Base-by-base conservation (phyloP, 306 rosid genomes). In the Medicago ruthenica region DNA sequence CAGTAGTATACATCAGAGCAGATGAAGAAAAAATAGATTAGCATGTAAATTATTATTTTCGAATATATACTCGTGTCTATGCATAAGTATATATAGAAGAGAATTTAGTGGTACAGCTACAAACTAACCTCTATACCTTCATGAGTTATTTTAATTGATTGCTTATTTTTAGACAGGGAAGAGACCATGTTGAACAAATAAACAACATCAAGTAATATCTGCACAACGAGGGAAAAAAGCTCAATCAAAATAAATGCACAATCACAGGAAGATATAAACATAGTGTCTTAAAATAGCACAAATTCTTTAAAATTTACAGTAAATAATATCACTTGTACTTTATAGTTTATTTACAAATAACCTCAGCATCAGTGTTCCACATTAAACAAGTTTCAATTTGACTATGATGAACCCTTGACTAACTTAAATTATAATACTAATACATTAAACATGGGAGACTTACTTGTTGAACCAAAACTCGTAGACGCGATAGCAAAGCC, bases 391-490 rank as follows among this genome's bases (percentile, higher is more conserved):
- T 55, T 69, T 15, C 31, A 64, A 47, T 7, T 55, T 11, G 42
- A 57, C 67, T 6, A 42, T 14, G 18, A 75, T 51, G 62, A 27
- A 66, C 22, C 67, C 71, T 11, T 42, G 55, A 59, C 22, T 75
- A 24, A 60, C 39, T 17, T 39, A 59, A 68, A 67, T 17, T 47
- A 50, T 11, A 34, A 57, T n/a, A n/a, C n/a, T n/a, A n/a, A n/a
- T 40, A 24, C 6, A 44, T 51, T 65, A 82, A 83, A 80, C 75
- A 54, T 42, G 69, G 39, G 21, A 71, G 62, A 80, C 88, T 82
- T 85, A 91, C 96, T 81, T 92, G 98, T 74, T 94, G 98, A 84
- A 87, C 85, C 78, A 92, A 76, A 76, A 88, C 96, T 22, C 92
- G 88, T 61, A 94, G 89, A 21, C 95, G 90, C 0, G 96, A 95